phyloP scores from a whole-genome alignment of 2,329 filamentous ascomycete species.

The Xylariomycetidae sp. region DNA sequence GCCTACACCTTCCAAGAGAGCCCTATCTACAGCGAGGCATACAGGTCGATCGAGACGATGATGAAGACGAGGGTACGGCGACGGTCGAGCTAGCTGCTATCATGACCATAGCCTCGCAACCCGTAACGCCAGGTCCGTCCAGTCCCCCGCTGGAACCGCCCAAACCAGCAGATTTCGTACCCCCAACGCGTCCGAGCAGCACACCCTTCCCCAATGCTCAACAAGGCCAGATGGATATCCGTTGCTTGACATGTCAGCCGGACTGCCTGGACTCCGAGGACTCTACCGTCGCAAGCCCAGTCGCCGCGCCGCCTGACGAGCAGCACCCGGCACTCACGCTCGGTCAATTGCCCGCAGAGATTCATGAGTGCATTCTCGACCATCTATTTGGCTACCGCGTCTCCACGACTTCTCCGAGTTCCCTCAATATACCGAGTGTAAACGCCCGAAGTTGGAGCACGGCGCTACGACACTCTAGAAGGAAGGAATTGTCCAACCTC shows the following conservation, averaged over 20 bases:
- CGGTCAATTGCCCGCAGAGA: conserved; percentile 59
- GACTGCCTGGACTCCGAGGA: conserved; percentile 24
- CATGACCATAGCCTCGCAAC: conserved; percentile 46
- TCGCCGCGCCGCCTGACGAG: conserved; percentile 18
- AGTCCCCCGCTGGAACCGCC: conserved; percentile 46
- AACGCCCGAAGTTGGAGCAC: conserved; percentile 57
- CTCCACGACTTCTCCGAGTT: conserved; percentile 54
- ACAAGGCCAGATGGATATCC: conserved; percentile 39
- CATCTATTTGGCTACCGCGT: conserved; percentile 66
- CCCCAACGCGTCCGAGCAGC: conserved; percentile 52
- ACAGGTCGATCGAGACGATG: conserved; percentile 20
- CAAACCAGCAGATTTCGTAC: conserved; percentile 43
- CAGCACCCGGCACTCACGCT: conserved; percentile 34
- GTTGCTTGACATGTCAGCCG: conserved; percentile 35
- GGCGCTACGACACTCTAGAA: conserved; percentile 60
- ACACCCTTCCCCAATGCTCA: conserved; percentile 56
- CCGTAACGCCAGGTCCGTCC: conserved; percentile 49
- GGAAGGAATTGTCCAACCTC: conserved; percentile 62
- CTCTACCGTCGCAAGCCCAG: conserved; percentile 20
- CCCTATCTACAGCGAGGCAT: conserved; percentile 22
- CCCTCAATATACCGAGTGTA: conserved; percentile 47
- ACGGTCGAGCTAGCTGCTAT: conserved; percentile 39
- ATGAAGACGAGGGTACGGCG: conserved; percentile 34
- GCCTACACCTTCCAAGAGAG: conserved; percentile 20
- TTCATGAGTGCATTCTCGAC: conserved; percentile 68